These are phyloP conservation scores for Erodium maritimum DNA, from an alignment of 345 rosid genomes.

Conservation along the genomic window DNA sequence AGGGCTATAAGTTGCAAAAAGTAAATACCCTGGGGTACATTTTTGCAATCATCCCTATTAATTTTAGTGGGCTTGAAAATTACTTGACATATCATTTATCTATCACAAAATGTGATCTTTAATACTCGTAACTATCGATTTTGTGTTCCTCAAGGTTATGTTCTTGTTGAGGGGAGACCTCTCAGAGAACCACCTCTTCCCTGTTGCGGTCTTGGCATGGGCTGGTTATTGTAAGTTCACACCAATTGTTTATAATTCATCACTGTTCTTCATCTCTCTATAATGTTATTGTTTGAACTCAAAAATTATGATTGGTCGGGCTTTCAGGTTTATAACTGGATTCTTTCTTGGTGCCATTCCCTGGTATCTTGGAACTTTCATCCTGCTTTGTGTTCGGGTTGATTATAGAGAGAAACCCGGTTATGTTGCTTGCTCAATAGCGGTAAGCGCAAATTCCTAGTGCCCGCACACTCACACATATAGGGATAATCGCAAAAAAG, in stretches of 20 bases:
- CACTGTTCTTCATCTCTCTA: not conserved
- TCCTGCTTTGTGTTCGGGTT: constrained; percentile 37
- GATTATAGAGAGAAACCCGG: constrained; percentile 84
- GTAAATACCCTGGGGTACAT: too few relatives aligned
- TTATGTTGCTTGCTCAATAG: constrained; percentile 66
- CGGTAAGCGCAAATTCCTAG: constrained; percentile 49
- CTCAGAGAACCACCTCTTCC: constrained; percentile 45
- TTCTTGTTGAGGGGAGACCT: constrained; percentile 36
- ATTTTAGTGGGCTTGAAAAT: not conserved
- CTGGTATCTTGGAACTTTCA: constrained; percentile 67
- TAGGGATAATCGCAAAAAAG: too few relatives aligned
- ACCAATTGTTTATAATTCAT: not conserved
- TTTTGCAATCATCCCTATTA: too few relatives aligned
- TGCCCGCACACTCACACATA: too few relatives aligned
- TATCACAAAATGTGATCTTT: not conserved
- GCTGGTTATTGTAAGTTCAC: constrained; percentile 76
- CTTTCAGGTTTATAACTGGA: constrained; percentile 52
- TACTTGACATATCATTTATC: not conserved
- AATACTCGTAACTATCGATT: constrained; percentile 3
- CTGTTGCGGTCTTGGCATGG: constrained; percentile 80
- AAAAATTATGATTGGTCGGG: too few relatives aligned
- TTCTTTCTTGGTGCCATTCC: constrained; percentile 83
- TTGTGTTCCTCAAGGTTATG: constrained; percentile 38
- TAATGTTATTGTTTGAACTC: not conserved
- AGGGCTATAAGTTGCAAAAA: too few relatives aligned